Evolutionary conservation across 2,329 filamentous ascomycete genomes (phyloP).

Genomic region (Conoideocrella luteorostrata): DNA sequence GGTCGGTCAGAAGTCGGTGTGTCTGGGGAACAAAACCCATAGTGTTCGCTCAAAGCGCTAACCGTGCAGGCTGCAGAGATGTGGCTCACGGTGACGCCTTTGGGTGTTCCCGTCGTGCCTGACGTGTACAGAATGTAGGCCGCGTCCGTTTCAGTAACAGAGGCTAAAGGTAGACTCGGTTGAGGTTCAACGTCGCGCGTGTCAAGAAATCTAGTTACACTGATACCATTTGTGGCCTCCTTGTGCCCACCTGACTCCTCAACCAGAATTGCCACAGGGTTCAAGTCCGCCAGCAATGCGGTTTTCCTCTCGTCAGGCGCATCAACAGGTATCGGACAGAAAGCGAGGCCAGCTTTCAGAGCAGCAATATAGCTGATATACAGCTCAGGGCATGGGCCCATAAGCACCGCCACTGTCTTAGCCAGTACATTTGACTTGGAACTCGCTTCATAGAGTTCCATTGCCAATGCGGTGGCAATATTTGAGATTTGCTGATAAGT

Average conservation of each 20-base stretch:
- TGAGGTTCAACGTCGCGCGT: constrained; percentile 1
- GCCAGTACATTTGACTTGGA: neutral
- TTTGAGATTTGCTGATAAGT: constrained; percentile 1
- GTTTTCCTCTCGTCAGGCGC: constrained; percentile 18
- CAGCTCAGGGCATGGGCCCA: constrained; percentile 24
- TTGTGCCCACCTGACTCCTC: constrained; percentile 2
- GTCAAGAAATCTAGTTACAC: constrained; percentile 1
- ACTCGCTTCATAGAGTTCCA: neutral
- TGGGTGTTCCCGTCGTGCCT: constrained; percentile 27
- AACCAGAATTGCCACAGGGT: constrained; percentile 18
- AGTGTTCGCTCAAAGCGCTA: constrained; percentile 18
- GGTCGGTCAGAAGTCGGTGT: neutral
- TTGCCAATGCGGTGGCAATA: neutral
- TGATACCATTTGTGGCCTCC: neutral
- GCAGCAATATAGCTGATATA: constrained; percentile 29
- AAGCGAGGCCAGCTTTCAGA: constrained; percentile 29
- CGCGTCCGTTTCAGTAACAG: constrained; percentile 12
- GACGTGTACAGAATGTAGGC: constrained; percentile 28
- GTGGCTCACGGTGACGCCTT: constrained; percentile 25
- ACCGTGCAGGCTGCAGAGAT: constrained; percentile 24
- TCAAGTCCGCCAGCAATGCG: constrained; percentile 22
- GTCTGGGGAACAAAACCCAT: constrained; percentile 2
- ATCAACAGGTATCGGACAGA: constrained; percentile 31
- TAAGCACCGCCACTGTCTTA: constrained; percentile 12
- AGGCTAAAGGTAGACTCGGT: neutral